A percentile compares a stretch with the other conserved stretches of the same genome.
Conservation (phyloP, 2,329 filamentous ascomycete genomes). For the Arthroderma sp. region DNA sequence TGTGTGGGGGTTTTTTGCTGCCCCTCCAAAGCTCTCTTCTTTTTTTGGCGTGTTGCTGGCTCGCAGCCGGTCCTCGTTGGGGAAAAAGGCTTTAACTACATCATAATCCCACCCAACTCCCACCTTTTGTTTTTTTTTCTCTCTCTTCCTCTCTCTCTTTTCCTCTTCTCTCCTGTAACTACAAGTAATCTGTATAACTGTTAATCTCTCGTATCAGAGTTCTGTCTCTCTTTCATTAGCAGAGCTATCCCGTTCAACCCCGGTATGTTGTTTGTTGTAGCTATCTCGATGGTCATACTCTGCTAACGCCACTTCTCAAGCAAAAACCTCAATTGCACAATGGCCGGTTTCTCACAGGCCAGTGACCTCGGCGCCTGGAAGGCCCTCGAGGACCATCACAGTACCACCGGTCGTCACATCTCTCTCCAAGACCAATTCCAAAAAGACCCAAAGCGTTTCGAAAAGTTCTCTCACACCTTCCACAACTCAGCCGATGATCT, state of each 20-base stretch:
- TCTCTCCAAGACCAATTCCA: slow-evolving; percentile 88
- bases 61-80: too few species aligned
- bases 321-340: slow-evolving; percentile 15
- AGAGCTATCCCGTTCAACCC: too few species aligned
- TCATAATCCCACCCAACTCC: neutral
- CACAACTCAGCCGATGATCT: slow-evolving; percentile 61
- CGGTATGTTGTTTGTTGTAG: too few species aligned
- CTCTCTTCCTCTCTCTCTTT: neutral
- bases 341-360: slow-evolving; percentile 43
- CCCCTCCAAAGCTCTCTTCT: too few species aligned
- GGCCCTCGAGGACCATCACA: slow-evolving; percentile 81
- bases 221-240: too few species aligned
- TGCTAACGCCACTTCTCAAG: too few species aligned
- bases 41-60: too few species aligned
- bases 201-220: too few species aligned
- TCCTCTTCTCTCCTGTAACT: neutral
- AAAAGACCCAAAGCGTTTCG: slow-evolving; percentile 74
- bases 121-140: neutral
- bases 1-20: too few species aligned
- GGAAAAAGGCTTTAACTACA: too few species aligned
- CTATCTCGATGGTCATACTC: too few species aligned
- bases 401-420: slow-evolving; percentile 73
- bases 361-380: slow-evolving; percentile 78
- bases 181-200: too few species aligned
- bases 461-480: slow-evolving; percentile 81